Evolutionary conservation across 1,284 basidiomycete genomes (phyloP), one percentile per base, ranked within the genome.

Genomic region (Cryptococcus maquisensis): DNA sequence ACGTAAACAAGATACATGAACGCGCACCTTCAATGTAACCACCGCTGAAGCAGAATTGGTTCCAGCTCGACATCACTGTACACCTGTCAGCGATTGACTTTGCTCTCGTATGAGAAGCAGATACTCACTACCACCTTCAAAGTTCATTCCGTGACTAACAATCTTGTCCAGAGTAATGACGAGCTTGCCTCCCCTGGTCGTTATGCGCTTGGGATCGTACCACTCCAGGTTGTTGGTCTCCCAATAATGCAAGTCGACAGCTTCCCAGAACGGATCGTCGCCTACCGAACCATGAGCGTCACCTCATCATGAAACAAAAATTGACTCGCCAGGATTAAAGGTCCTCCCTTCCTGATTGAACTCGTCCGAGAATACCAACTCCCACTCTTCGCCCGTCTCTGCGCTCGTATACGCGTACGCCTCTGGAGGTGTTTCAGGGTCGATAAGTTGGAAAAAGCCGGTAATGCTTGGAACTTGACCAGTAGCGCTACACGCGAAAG

Each of bases 361-460:
- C 75, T 98, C 94, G 74, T 98, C 94, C 54, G 86, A 91, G 73
- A 93, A 94, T 2, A 92, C 86, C 32, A 97, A 82, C 57, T 86
- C 80, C 75, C 89, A 92, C n/a, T 79, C 73, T 51, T 84, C 79
- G 3, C 88, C 88, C 63, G 69, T 73, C 51, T 93, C 88, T 8
- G 82, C 77, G 20, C 85, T 86, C 5, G 75, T 80, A 24, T 82
- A 80, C 23, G 67, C 75, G 57, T 72, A 71, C 7, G 79, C 88
- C 26, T 78, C 77, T 18, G 72, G 55, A 3, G 86, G 86, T 0
- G 88, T 93, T 35, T 85, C 84, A 3, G 69, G 51, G 70, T 94
- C 90, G 59, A 93, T 82, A 8, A 80, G 64, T 15, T 65, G 59
- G 42, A 69, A 71, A 8, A 65, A 61, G 7, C 68, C 73, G 12